Conservation (phyloP, 495 filamentous ascomycete genomes). For the Pyrenopolyporus hunteri region DNA sequence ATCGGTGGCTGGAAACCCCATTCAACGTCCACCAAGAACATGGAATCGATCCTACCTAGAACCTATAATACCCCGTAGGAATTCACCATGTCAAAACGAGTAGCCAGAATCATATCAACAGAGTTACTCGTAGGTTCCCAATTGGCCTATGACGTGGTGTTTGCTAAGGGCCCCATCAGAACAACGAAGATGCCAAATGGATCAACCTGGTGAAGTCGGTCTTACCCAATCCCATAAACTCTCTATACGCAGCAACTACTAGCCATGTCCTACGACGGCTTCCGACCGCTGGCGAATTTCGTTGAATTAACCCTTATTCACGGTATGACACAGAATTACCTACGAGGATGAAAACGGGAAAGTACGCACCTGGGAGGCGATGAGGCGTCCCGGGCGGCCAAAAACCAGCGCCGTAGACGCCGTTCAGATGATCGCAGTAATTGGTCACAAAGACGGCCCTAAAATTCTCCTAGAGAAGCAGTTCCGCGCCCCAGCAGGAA, state of each 20-base stretch:
- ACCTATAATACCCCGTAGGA: no score
- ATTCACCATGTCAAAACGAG: conserved; percentile 21
- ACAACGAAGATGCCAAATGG: conserved; percentile 66
- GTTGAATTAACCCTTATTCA: no score
- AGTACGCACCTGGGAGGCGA: conserved; percentile 72
- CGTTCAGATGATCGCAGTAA: conserved; percentile 77
- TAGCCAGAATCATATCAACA: conserved; percentile 39
- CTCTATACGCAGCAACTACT: no score
- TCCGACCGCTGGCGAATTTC: no score
- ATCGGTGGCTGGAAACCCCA: no score
- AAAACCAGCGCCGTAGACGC: conserved; percentile 69
- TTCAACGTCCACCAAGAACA: no score
- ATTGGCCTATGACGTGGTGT: not conserved
- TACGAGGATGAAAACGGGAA: conserved; percentile 68
- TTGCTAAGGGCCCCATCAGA: conserved; percentile 28
- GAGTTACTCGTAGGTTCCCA: conserved; percentile 39
- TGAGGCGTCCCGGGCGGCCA: conserved; percentile 67
- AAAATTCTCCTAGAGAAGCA: conserved; percentile 76
- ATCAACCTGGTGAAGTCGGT: conserved; percentile 61
- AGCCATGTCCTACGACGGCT: not conserved
- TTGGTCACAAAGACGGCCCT: conserved; percentile 45
- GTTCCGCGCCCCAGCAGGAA: conserved; percentile 76
- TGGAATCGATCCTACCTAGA: no score
- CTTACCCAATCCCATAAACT: not conserved
- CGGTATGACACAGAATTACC: conserved; percentile 55